Base-by-base conservation (phyloP, 2,329 filamentous ascomycete species). In the Diaporthe citriasiana region DNA sequence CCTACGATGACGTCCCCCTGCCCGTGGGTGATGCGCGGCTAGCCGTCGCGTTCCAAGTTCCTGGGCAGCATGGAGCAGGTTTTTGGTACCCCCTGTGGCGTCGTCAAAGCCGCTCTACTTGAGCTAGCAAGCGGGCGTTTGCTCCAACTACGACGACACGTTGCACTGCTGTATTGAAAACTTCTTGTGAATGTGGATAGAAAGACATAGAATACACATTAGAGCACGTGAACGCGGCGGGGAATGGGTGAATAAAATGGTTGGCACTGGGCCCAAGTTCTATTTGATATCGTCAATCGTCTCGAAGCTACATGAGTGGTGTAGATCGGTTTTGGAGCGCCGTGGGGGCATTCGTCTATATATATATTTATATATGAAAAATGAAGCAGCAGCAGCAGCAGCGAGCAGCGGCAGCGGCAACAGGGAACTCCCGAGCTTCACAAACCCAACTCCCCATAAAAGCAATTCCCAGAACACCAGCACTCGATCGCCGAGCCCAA, bases 281-380 rank as follows among this genome's bases (percentile, higher is more conserved):
- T 70, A 47, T 69, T 66, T 47, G 55, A 47, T 63, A 70, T 75
- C 73, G 55, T 74, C 40, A 73, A 70, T 75, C 73, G 60, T 75
- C 50, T 68, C 53, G 30, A 63, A 68, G 51, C 65, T 73, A 73
- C 68, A 73, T 68, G 56, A n/a, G 30, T 51, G 22, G 50, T 65
- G 53, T 60, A 70, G 55, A 40, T 53, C 63, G 45, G 63, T 66
- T 66, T 66, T 66, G 45, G 30, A 56, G 69, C 63, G 74, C 74
- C 74, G 70, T 76, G 74, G 70, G 55, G 72, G 72, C 72, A 71
- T 65, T 65, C 51, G 55, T 76, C 69, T 76, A 63, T 74, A 74
- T 73, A 56, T 72, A 65, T 30, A n/a, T n/a, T n/a, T n/a, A n/a
- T n/a, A n/a, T n/a, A n/a, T 66, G 63, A 30, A 51, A 42, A 72